Percentiles rank a stretch among this genome's conserved stretches.
phyloP scores from a whole-genome alignment of 2,329 filamentous ascomycete species.

The Sporothrix globosa region DNA sequence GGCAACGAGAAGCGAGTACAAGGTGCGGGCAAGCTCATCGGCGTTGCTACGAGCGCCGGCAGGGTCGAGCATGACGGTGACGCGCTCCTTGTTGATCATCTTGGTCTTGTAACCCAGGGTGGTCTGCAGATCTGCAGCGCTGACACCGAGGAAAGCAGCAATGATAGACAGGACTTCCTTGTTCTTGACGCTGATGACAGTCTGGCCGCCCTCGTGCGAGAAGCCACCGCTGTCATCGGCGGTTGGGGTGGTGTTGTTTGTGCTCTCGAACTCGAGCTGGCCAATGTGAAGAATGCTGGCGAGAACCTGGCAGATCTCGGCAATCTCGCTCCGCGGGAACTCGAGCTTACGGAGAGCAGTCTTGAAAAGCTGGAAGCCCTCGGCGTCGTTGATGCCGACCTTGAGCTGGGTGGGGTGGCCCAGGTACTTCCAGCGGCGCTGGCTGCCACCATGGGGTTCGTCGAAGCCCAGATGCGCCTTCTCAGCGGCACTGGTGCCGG shows the following conservation, averaged over 20 bases:
- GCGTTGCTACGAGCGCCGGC: slow-evolving; percentile 87
- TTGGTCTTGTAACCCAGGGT: slow-evolving; percentile 96
- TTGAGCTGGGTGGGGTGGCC: slow-evolving; percentile 96
- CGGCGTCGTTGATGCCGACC: slow-evolving; percentile 92
- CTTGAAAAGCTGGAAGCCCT: slow-evolving; percentile 97
- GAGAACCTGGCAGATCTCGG: slow-evolving; percentile 93
- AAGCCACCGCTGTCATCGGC: slow-evolving; percentile 95
- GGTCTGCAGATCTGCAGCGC: slow-evolving; percentile 76
- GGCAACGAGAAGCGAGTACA: slow-evolving; percentile 92
- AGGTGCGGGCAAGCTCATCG: slow-evolving; percentile 87
- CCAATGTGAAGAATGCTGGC: slow-evolving; percentile 96
- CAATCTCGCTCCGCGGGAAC: slow-evolving; percentile 90
- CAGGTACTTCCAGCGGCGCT: slow-evolving; percentile 92
- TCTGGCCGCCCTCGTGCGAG: slow-evolving; percentile 90
- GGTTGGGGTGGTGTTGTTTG: slow-evolving; percentile 74
- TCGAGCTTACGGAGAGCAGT: slow-evolving; percentile 91
- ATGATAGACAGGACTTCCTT: slow-evolving; percentile 85
- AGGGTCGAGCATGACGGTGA: slow-evolving; percentile 98
- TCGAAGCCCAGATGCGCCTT: slow-evolving; percentile 78
- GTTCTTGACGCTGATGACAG: slow-evolving; percentile 85
- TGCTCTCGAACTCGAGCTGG: slow-evolving; percentile 89
- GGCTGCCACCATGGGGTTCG: slow-evolving; percentile 51
- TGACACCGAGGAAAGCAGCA: slow-evolving; percentile 91
- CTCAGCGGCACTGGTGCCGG: slow-evolving; percentile 87
- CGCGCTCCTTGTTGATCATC: slow-evolving; percentile 91